Evolutionary conservation across 2,329 filamentous ascomycete genomes (phyloP), one percentile per base, ranked within the genome.

Genomic region (Colletotrichum melonis): DNA sequence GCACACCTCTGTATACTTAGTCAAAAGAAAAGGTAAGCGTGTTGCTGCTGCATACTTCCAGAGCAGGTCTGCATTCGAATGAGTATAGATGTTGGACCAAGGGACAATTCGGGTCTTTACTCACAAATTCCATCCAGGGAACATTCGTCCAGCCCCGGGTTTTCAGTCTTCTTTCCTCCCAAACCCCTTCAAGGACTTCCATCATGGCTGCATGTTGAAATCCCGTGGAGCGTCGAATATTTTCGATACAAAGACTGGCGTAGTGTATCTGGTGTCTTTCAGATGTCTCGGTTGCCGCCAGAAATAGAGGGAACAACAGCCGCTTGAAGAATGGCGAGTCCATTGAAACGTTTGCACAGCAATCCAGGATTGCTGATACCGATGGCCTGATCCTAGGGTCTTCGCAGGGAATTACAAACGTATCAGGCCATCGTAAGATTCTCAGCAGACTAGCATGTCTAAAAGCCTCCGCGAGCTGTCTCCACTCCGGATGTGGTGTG

Each of bases 51-150:
- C 1, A 70, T 54, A n/a, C 63, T 60, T 8, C 63, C 63, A 4
- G 66, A 67, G 42, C 73, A 74, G n/a, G 67, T 74, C 70, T 75
- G 26, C 28, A 3, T 22, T 3, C 5, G 8, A n/a, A 35, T 73
- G 11, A 72, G 69, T 56, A 28, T 4, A n/a, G 6, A 14, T 12
- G 19, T 14, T 19, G 24, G 9, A 7, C 7, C 28, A 5, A 38
- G 28, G 11, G 12, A 30, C 2, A 3, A n/a, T 49, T 5, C 12
- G 4, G 6, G 22, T 14, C 14, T 60, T 19, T 32, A 72, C 78
- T 64, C 46, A 79, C 79, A n/a, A 79, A 80, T 62, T 78, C 78
- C 78, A 78, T 80, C 78, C 78, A 78, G 1, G 77, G 77, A 12
- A 80, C 56, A 7, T 80, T 77, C 1, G 42, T 68, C 76, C 71